Evolutionary conservation across 2,329 filamentous ascomycete genomes (phyloP).

Genomic region (Xylaria sp.): DNA sequence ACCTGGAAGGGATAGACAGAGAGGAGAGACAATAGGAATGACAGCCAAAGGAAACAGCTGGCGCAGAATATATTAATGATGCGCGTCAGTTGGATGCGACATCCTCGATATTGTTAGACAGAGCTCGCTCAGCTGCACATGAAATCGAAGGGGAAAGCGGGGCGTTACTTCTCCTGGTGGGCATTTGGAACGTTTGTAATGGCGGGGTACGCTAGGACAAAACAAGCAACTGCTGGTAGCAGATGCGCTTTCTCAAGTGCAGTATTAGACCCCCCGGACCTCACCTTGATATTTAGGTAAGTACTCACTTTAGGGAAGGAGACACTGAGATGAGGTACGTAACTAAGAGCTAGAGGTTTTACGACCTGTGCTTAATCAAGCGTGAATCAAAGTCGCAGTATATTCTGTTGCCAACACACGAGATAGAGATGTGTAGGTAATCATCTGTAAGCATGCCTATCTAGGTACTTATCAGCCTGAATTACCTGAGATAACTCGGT

Average conservation of each 20-base stretch:
- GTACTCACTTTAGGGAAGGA: not conserved
- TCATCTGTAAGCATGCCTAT: constrained; percentile 9
- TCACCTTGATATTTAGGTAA: not conserved
- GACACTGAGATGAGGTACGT: too few relatives aligned
- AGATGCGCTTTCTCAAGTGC: not conserved
- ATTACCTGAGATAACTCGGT: not conserved
- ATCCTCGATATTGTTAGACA: not conserved
- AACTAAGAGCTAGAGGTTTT: not conserved
- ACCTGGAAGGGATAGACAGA: not conserved
- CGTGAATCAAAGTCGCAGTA: not conserved
- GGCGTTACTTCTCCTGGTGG: not conserved
- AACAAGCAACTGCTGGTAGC: constrained; percentile 13
- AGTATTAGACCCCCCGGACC: too few relatives aligned
- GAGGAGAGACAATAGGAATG: not conserved
- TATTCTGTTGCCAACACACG: not conserved
- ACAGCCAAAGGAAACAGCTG: not conserved
- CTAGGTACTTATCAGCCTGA: not conserved
- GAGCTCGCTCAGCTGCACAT: not conserved
- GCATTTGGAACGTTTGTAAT: not conserved
- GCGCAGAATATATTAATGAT: not conserved
- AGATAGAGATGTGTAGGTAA: not conserved
- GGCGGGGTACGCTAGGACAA: constrained; percentile 11
- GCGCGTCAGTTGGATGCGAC: not conserved
- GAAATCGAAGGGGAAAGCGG: not conserved
- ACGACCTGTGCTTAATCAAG: too few relatives aligned